Base-by-base conservation (phyloP, 2,329 filamentous ascomycete genomes). In the Tolypocladium tropicale region DNA sequence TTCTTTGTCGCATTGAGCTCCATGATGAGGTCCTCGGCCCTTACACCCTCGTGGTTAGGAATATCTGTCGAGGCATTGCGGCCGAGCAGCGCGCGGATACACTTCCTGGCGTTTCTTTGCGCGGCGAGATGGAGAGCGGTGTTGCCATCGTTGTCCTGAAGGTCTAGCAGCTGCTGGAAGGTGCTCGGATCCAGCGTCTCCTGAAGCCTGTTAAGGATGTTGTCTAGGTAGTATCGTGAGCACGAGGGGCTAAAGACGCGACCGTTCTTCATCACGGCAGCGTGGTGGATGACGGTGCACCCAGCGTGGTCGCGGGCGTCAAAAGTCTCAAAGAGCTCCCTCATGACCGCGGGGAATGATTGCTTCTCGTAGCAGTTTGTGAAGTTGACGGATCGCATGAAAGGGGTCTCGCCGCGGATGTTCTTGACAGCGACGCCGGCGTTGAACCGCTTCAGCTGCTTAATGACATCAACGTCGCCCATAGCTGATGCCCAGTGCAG, bases 401-500 rank as follows among this genome's bases (percentile, higher is more conserved):
- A 82, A 0, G 94, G 93, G 0, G 94, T 97, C 72, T 97, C 93
- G 56, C 88, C 87, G 23, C 84, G 78, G 49, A 82, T 74, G 56
- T 91, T 92, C 55, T 86, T 80, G 3, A 86, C 84, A 33, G 84
- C 82, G 18, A 90, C 78, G 58, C 84, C 84, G 12, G 93, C 91
- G 46, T 89, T 86, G 58, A 92, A 90, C 43, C 84, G 81, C 63
- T 94, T 87, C 21, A 99, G 78, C 69, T 95, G 88, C 69, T 87
- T 90, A 59, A 96, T 90, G 18, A 97, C 89, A 52, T 93, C 89
- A 33, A 96, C 78, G 63, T 97, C 94, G 57, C 94, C 94, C 93
- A 99, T 99, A 28, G 94, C 90, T 54, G 90, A 91, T 21, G 92
- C 94, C 94, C 94, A 99, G 68, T 99, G 94, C 62, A 99, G 81